These are phyloP conservation scores for Candida quercuum DNA, from an alignment of 805 yeast species.

Conservation along the genomic window DNA sequence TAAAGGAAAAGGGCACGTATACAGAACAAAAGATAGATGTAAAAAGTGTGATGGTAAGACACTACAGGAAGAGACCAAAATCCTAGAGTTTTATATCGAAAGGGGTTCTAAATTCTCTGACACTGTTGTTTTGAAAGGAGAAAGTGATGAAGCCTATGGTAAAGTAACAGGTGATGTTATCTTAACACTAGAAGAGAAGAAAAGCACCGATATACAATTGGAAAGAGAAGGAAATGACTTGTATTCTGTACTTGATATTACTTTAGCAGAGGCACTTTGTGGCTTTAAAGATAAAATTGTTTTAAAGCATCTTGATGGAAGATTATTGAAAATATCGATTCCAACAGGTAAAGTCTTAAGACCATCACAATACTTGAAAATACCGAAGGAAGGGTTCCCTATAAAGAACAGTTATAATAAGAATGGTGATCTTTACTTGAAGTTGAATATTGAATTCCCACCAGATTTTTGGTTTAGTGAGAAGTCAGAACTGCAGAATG, in stretches of 20 bases:
- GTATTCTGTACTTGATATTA: constrained; percentile 50
- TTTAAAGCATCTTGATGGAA: constrained; percentile 72
- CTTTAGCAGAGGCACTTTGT: constrained; percentile 77
- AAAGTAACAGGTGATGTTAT: constrained; percentile 74
- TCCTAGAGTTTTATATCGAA: constrained; percentile 70
- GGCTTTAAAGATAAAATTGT: constrained; percentile 66
- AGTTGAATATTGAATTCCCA: constrained; percentile 75
- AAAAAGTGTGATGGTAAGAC: constrained; percentile 68
- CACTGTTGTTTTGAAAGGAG: constrained; percentile 52
- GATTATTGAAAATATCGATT: constrained; percentile 57
- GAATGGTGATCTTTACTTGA: constrained; percentile 68
- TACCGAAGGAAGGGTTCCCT: constrained; percentile 85
- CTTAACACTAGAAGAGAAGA: constrained; percentile 48
- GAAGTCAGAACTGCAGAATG: constrained; percentile 51
- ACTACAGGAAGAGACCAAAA: constrained; percentile 56
- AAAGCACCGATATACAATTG: constrained; percentile 30
- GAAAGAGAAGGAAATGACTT: constrained; percentile 60
- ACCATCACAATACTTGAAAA: constrained; percentile 65
- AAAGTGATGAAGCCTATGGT: constrained; percentile 76
- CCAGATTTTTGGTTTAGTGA: constrained; percentile 81
- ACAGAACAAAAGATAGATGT: constrained; percentile 66
- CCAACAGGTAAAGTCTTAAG: constrained; percentile 77
- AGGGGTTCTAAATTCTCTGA: constrained; percentile 68
- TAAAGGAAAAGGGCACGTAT: constrained; percentile 60
- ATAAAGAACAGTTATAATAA: constrained; percentile 28